Conservation (phyloP, 108 stramenopile genomes). For the Cyclotella kingstonii region DNA sequence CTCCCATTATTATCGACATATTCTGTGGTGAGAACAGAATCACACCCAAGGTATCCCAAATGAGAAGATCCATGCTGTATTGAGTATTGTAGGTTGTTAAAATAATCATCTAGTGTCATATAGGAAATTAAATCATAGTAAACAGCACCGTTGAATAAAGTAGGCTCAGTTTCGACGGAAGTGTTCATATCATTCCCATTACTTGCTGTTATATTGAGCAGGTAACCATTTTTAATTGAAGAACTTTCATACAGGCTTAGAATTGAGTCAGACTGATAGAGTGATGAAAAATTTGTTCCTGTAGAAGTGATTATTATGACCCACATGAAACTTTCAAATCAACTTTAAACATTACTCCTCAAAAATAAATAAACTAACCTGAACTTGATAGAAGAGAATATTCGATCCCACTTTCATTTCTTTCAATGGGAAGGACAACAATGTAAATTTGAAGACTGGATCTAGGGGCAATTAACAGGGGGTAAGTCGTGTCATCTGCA, state of each 20-base stretch:
- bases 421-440: constrained; percentile 10
- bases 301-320: not conserved
- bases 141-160: constrained; percentile 29
- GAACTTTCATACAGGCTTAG: constrained; percentile 9
- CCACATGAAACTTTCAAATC: not conserved
- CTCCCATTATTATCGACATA: constrained; percentile 30
- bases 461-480: constrained; percentile 3
- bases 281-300: not conserved
- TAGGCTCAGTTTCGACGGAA: constrained; percentile 5
- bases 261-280: not conserved
- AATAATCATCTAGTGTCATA: constrained; percentile 19
- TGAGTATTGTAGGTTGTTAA: constrained; percentile 19
- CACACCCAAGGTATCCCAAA: constrained; percentile 19
- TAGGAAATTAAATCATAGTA: constrained; percentile 26
- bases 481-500: no score
- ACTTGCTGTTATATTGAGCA: constrained; percentile 8
- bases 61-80: constrained; percentile 3
- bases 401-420: constrained; percentile 1
- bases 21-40: constrained; percentile 10
- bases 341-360: not conserved
- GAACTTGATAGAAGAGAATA: not conserved
- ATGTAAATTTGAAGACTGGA: constrained; percentile 3
- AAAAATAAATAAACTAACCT: not conserved
- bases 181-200: constrained; percentile 3
- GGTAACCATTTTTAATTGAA: constrained; percentile 14